These are phyloP conservation scores for Amanita exitialis DNA, from an alignment of 768 basidiomycete genomes.

Conservation along the genomic window DNA sequence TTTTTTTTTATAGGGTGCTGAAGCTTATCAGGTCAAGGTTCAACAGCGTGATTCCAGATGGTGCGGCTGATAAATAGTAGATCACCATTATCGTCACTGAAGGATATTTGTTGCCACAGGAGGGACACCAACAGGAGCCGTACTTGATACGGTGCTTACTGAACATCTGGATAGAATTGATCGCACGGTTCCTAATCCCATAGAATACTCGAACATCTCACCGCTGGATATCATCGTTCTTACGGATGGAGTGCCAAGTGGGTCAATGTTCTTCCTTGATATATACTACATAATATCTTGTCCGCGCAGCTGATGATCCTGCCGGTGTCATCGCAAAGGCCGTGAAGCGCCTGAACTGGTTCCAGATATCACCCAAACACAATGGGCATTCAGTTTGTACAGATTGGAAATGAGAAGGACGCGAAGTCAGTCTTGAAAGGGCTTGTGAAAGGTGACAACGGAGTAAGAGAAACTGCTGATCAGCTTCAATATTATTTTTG, in stretches of 20 bases:
- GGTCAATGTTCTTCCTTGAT: background rate
- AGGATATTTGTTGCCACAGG: slow-evolving; percentile 9
- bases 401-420: slow-evolving; percentile 19
- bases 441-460: slow-evolving; percentile 18
- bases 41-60: slow-evolving; percentile 9
- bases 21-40: slow-evolving; percentile 14
- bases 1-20: slow-evolving; percentile 10
- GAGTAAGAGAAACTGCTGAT: slow-evolving; percentile 10
- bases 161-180: slow-evolving; percentile 13
- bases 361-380: slow-evolving; percentile 20
- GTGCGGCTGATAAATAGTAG: slow-evolving; percentile 5
- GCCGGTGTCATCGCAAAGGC: slow-evolving; percentile 15
- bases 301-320: slow-evolving; percentile 11
- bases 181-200: background rate
- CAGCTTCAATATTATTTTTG: background rate
- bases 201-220: slow-evolving; percentile 14
- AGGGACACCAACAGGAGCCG: slow-evolving; percentile 19
- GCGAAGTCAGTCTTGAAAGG: slow-evolving; percentile 15
- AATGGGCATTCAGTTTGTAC: slow-evolving; percentile 13
- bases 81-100: background rate
- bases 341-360: slow-evolving; percentile 13
- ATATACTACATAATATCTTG: background rate
- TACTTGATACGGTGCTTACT: slow-evolving; percentile 15
- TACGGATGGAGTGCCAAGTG: slow-evolving; percentile 23
- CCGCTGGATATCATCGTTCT: slow-evolving; percentile 24